A percentile compares a stretch with the other conserved stretches of the same genome.
Conservation (phyloP, 108 stramenopile species). For the Skeletonema menzelii region DNA sequence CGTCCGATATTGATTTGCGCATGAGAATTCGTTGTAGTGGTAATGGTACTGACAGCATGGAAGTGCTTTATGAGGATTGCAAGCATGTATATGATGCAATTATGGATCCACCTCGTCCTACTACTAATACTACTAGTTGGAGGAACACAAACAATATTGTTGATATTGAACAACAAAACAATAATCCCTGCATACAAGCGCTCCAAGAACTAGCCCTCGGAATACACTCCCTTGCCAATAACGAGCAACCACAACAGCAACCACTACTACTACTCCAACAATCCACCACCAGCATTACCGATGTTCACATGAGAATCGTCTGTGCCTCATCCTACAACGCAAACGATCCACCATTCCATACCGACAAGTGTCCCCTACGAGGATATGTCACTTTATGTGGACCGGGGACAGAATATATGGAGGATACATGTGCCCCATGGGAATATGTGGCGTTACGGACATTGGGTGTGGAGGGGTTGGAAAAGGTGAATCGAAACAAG, state of each 20-base stretch:
- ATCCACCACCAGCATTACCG: conserved; percentile 1
- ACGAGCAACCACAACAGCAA: too few species aligned
- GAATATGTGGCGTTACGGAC: conserved; percentile 55
- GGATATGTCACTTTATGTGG: conserved; percentile 60
- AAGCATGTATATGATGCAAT: conserved; percentile 28
- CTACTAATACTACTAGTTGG: background rate
- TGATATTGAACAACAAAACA: background rate
- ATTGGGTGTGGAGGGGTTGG: conserved; percentile 30
- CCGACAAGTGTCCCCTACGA: conserved; percentile 62
- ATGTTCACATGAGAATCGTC: conserved; percentile 54
- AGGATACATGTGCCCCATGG: conserved; percentile 42
- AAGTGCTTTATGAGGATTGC: conserved; percentile 30
- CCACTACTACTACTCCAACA: conserved; percentile 17
- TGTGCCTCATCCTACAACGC: conserved; percentile 58
- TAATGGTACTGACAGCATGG: background rate
- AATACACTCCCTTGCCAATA: conserved; percentile 42
- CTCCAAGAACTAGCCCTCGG: conserved; percentile 42
- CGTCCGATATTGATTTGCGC: conserved; percentile 49
- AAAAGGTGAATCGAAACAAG: background rate
- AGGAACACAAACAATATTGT: background rate
- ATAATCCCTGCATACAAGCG: conserved; percentile 35
- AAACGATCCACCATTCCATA: conserved; percentile 61
- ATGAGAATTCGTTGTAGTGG: conserved; percentile 34
- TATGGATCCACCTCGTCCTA: conserved; percentile 10
- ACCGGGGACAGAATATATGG: conserved; percentile 63